Base-by-base conservation (phyloP, 805 yeast genomes). In the Yamadazyma ubonensis region DNA sequence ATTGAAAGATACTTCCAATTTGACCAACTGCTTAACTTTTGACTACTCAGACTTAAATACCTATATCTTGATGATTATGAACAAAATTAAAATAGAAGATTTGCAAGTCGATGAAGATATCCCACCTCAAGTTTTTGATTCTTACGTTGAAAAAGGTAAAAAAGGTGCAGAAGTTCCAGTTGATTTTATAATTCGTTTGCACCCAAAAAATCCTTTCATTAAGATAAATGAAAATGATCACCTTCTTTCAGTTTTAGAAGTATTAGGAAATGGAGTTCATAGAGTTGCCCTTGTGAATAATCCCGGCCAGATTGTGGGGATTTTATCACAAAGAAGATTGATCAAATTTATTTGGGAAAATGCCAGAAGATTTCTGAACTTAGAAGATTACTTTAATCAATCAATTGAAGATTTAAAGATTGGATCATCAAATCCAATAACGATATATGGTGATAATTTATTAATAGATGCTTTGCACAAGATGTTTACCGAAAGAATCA, bases 261-360 rank as follows among this genome's bases (percentile, higher is more conserved):
- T 86, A 9, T 70, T 91, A 45, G 98, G 97, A n/a, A 78, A 86
- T 28, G 99, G 99, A 15, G 96, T 90, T 3, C 99, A 93, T 65
- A 75, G 99, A 57, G 79, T 91, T 15, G 96, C 97, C 8, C 86
- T 90, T 41, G 74, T 83, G 16, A 70, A 79, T 55, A 29, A 41
- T 20, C 37, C 38, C 2, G 70, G 75, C 17, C 71, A 72, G 44
- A 79, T 90, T 36, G 79, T 84, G 2, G 98, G 98, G 42, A 79
- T 91, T 9, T 70, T 93, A 33, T 87, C 96, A 0, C 99, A 91
- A 66, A 81, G 99, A 59, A 78, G 98, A 53, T 69, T 88, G 51
- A 77, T 91, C 39, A 79, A 78, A 52, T 91, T 78, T 59, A 67
- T 91, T 40, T 91, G 98, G 97, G 95, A 87, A 43, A 87, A 93